Evolutionary conservation across 2,329 filamentous ascomycete genomes (phyloP), one percentile per base, ranked within the genome.

Genomic region (Anthostomella pinea): DNA sequence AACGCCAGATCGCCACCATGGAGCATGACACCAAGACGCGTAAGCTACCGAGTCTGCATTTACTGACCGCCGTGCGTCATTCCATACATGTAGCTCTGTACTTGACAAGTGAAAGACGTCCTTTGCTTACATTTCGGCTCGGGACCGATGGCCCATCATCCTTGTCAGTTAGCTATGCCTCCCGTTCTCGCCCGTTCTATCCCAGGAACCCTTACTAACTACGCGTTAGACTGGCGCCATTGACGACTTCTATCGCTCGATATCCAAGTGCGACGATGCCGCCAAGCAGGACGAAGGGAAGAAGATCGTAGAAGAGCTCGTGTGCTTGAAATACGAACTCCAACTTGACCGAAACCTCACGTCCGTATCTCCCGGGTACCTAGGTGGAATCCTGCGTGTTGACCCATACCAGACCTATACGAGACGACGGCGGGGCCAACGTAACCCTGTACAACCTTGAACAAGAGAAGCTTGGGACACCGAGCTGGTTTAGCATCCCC

Each of bases 111-210:
- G 90, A 97, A 79, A 78, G 55, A 85, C 75, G 27, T 96, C 89
- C 30, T 97, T 97, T 60, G 93, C 86, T 34, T 88, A 82, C 63
- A 73, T 82, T 42, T 95, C 93, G 7, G 91, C 87, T 21, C 77
- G 84, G 56, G 83, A 89, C 50, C 77, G 93, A 62, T 98, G 91
- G 93, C 93, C 93, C 11, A 74, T 95, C 38, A 98, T 98, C 58
- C 68, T 98, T 53, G 88, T 94, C 54, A 60, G 77, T 59, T 30
- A n/a, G n/a, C n/a, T n/a, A n/a, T 15, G 22, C 33, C 19, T 8
- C 5, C 7, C 7, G 4, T 10, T 14, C 11, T n/a, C n/a, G n/a
- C n/a, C n/a, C n/a, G n/a, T n/a, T n/a, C n/a, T n/a, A n/a, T n/a
- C n/a, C n/a, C n/a, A n/a, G n/a, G n/a, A 37, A 61, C 38, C 31